A percentile compares a stretch with the other conserved stretches of the same genome.
phyloP scores from a whole-genome alignment of 2,329 filamentous ascomycete species.

The Diaporthe humulicola region DNA sequence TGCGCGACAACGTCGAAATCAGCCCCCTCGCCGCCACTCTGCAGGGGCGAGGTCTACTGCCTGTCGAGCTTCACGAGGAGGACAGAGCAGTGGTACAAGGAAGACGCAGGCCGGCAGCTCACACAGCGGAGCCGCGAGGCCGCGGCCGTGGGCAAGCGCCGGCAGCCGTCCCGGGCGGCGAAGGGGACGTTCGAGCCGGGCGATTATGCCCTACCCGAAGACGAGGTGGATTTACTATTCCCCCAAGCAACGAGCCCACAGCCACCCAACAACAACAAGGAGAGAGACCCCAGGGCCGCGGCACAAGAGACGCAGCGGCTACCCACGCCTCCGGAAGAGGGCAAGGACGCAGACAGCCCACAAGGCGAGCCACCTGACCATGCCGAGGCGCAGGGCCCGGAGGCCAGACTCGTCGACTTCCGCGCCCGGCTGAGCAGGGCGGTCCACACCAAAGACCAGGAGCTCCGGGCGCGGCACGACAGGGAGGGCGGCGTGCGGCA shows the following conservation, averaged over 20 bases:
- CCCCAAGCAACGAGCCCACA: neutral
- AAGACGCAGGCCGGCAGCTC: constrained; percentile 20
- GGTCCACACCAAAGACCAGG: neutral
- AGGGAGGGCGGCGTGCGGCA: constrained; percentile 16
- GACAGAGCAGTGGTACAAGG: constrained; percentile 30
- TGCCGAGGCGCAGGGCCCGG: neutral
- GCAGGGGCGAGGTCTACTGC: constrained; percentile 25
- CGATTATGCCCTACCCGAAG: neutral
- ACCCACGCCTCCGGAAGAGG: neutral
- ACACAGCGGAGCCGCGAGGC: neutral
- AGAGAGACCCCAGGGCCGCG: neutral
- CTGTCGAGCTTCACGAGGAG: constrained; percentile 23
- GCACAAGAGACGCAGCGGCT: neutral
- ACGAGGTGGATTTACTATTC: constrained; percentile 14
- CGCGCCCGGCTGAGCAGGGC: neutral
- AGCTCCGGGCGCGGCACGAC: constrained; percentile 1
- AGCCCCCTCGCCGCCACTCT: constrained; percentile 11
- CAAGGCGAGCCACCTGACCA: neutral
- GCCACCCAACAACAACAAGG: neutral
- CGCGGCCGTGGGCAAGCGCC: neutral
- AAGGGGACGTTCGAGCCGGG: neutral
- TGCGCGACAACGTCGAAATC: neutral
- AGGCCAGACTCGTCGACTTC: neutral
- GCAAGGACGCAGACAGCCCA: too few relatives aligned
- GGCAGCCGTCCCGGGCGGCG: constrained; percentile 28